phyloP scores from a whole-genome alignment of 257 asterid genomes.

The Capsicum baccatum region DNA sequence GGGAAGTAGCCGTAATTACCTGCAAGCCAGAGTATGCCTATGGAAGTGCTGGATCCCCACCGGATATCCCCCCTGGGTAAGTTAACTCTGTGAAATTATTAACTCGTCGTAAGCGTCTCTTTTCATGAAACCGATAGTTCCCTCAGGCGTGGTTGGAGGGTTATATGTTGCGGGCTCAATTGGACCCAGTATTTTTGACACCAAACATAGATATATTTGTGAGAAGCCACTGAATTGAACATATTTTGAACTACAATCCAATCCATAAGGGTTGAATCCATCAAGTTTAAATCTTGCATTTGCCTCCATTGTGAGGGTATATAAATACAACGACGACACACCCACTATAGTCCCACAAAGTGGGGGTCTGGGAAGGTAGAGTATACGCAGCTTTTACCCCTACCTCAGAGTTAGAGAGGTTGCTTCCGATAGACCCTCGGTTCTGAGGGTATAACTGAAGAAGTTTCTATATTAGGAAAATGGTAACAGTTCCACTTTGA shows the following conservation, averaged over 20 bases:
- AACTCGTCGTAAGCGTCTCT: not conserved
- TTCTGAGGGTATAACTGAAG: not conserved
- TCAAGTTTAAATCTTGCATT: not conserved
- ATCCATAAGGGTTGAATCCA: not conserved
- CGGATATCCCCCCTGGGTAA: slow-evolving; percentile 94
- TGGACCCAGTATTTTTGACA: not conserved
- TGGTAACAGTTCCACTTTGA: not conserved
- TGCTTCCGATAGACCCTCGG: too few relatives aligned
- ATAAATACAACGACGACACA: not conserved
- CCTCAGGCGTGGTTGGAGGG: not conserved
- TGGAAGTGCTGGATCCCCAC: slow-evolving; percentile 96
- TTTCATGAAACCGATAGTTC: not conserved
- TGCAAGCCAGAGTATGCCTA: slow-evolving; percentile 97
- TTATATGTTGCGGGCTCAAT: not conserved
- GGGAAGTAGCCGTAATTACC: slow-evolving; percentile 89
- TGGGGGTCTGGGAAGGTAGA: too few relatives aligned
- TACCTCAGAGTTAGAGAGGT: too few relatives aligned
- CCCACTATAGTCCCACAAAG: too few relatives aligned
- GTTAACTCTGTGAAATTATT: slow-evolving; percentile 17
- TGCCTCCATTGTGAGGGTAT: not conserved
- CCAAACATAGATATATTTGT: not conserved
- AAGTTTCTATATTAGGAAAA: slow-evolving; percentile 13
- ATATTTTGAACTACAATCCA: not conserved
- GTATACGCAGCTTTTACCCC: too few relatives aligned
- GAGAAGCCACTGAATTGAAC: not conserved